Percentiles rank a stretch among this genome's conserved stretches.
Evolutionary conservation across 371 early-diverging fungal genomes (phyloP).

Genomic region (Mucor racemosus): DNA sequence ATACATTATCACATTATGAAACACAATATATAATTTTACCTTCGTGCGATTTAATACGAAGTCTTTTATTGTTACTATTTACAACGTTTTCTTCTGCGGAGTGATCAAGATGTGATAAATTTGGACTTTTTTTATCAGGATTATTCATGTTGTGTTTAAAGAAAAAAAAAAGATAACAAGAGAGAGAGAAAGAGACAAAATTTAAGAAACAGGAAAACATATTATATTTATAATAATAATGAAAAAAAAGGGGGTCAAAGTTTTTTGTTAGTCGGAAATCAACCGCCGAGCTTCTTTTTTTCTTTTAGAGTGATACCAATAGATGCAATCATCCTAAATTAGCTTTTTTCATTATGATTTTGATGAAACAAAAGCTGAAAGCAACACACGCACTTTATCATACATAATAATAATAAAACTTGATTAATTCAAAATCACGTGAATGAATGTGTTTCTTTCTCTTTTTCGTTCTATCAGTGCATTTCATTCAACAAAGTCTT

Average conservation of each 20-base stretch:
- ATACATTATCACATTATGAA: slow-evolving; percentile 4
- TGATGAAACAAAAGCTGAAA: background rate
- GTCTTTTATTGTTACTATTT: slow-evolving; percentile 17
- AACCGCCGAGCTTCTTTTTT: slow-evolving; percentile 18
- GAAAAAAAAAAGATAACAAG: background rate
- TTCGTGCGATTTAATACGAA: slow-evolving; percentile 48
- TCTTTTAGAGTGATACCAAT: slow-evolving; percentile 26
- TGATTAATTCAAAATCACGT: background rate
- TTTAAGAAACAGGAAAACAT: background rate
- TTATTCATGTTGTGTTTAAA: background rate
- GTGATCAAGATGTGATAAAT: background rate
- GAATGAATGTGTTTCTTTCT: background rate
- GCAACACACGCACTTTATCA: background rate
- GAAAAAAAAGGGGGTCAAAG: slow-evolving; percentile 7
- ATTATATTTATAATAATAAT: slow-evolving; percentile 1
- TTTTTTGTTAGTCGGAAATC: slow-evolving; percentile 24
- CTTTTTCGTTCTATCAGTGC: background rate
- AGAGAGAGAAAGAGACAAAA: slow-evolving; percentile 8
- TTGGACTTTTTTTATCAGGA: background rate
- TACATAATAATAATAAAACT: background rate
- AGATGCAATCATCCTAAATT: slow-evolving; percentile 24
- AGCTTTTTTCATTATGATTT: slow-evolving; percentile 1
- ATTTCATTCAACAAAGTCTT: background rate
- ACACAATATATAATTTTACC: slow-evolving; percentile 25
- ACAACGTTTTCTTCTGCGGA: background rate